phyloP scores from a whole-genome alignment of 1,139 yeast species.

The Lodderomyces beijingensis region DNA sequence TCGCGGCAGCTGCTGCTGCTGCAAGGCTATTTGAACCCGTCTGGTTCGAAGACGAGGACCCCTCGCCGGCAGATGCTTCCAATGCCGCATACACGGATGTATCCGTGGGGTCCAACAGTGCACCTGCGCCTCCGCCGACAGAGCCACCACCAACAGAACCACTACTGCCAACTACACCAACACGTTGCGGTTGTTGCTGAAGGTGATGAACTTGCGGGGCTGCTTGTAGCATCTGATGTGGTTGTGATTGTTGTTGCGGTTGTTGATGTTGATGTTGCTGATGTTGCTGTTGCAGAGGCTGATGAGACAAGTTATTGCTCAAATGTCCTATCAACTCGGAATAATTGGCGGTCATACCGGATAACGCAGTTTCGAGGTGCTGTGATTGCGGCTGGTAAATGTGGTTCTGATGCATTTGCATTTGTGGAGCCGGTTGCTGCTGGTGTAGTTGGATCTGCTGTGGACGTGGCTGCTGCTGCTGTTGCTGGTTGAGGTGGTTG shows the following conservation, averaged over 20 bases:
- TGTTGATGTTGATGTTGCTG: conserved; percentile 13
- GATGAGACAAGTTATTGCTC: conserved; percentile 1
- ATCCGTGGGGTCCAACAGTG: conserved; percentile 2
- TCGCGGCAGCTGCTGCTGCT: conserved; percentile 25
- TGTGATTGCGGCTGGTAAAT: conserved; percentile 12
- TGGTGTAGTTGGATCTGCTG: conserved; percentile 3
- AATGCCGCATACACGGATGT: conserved; percentile 4
- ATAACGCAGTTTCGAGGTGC: conserved; percentile 23
- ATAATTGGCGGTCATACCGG: conserved; percentile 11
- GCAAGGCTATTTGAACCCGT: no score
- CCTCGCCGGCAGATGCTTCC: conserved; percentile 3
- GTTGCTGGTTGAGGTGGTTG: conserved; percentile 17
- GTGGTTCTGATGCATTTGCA: no score
- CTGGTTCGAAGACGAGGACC: no score
- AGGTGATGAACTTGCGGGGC: not conserved
- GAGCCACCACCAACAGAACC: not conserved
- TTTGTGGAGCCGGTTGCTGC: no score
- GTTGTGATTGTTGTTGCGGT: conserved; percentile 19
- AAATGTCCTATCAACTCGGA: conserved; percentile 8
- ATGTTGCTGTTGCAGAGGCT: conserved; percentile 9
- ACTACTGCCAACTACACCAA: not conserved
- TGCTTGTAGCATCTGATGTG: conserved; percentile 2
- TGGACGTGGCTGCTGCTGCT: conserved; percentile 14
- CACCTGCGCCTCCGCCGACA: conserved; percentile 1
- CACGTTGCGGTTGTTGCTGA: conserved; percentile 1